A percentile compares a stretch with the other conserved stretches of the same genome.
phyloP scores from a whole-genome alignment of 2,329 filamentous ascomycete genomes.

The Claviceps lovelessii region DNA sequence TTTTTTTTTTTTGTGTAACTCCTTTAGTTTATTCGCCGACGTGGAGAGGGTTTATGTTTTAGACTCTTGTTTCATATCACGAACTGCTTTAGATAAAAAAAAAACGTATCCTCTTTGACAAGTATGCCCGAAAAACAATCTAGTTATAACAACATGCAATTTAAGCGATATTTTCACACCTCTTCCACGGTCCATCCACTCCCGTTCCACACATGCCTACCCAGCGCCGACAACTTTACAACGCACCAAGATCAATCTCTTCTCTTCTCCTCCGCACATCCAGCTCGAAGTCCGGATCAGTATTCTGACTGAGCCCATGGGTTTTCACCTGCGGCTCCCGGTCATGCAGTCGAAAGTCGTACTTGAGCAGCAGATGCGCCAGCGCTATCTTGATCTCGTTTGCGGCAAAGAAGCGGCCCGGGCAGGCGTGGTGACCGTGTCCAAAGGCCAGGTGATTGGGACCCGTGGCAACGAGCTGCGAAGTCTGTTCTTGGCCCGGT shows the following conservation, averaged over 20 bases:
- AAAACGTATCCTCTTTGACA: too few relatives aligned
- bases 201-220: too few relatives aligned
- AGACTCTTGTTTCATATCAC: too few relatives aligned
- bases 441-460: slow-evolving; percentile 36
- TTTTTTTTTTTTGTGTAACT: too few relatives aligned
- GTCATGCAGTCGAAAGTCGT: slow-evolving; percentile 20
- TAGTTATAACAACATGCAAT: too few relatives aligned
- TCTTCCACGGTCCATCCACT: too few relatives aligned
- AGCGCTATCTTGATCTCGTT: slow-evolving; percentile 39
- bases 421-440: slow-evolving; percentile 38
- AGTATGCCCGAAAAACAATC: too few relatives aligned
- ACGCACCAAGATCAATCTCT: not conserved
- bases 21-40: too few relatives aligned
- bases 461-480: slow-evolving; percentile 34
- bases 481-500: slow-evolving; percentile 13
- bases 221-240: not conserved
- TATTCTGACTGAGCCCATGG: not conserved
- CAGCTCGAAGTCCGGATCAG: not conserved
- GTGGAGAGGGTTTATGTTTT: too few relatives aligned
- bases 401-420: slow-evolving; percentile 39
- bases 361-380: slow-evolving; percentile 33
- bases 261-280: not conserved
- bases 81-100: too few relatives aligned
- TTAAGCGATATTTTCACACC: too few relatives aligned
- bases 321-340: not conserved